Conservation (phyloP, 2,329 filamentous ascomycete genomes). For the Diaporthe capsici region DNA sequence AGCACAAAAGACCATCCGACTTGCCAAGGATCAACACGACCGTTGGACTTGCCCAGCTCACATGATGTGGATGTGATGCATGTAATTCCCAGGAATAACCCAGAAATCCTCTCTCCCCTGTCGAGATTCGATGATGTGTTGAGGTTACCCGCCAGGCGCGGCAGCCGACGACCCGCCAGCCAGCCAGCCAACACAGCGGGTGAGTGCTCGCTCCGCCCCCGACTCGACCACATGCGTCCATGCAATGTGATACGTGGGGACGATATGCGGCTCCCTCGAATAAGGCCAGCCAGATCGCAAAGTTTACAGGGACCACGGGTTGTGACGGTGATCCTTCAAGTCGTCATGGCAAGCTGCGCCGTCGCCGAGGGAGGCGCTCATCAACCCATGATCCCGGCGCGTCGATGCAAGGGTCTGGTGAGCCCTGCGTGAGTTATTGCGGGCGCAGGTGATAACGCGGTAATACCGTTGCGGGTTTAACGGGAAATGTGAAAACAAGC, state of each 20-base stretch:
- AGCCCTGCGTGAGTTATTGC: not conserved
- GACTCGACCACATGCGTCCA: not conserved
- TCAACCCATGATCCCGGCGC: not conserved
- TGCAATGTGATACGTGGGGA: slow-evolving; percentile 29
- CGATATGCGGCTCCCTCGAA: slow-evolving; percentile 19
- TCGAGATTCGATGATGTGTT: not conserved
- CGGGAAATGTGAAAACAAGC: not conserved
- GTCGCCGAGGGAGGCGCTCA: not conserved
- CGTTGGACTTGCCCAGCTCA: not conserved
- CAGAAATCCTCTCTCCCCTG: not conserved
- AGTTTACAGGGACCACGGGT: not conserved
- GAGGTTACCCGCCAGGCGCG: not conserved
- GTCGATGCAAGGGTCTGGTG: not conserved
- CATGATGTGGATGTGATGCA: slow-evolving; percentile 23
- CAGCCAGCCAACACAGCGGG: not conserved
- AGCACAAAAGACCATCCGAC: not conserved
- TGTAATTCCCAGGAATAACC: not conserved
- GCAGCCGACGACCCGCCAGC: not conserved
- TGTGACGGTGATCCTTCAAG: not conserved
- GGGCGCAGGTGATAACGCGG: not conserved
- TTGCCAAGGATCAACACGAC: not conserved
- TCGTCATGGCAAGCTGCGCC: slow-evolving; percentile 1
- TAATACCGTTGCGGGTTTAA: not conserved
- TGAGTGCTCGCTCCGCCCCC: not conserved
- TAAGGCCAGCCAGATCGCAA: not conserved